Conservation (phyloP, 192 early-diverging fungal genomes). For the Linnemannia schmuckeri region DNA sequence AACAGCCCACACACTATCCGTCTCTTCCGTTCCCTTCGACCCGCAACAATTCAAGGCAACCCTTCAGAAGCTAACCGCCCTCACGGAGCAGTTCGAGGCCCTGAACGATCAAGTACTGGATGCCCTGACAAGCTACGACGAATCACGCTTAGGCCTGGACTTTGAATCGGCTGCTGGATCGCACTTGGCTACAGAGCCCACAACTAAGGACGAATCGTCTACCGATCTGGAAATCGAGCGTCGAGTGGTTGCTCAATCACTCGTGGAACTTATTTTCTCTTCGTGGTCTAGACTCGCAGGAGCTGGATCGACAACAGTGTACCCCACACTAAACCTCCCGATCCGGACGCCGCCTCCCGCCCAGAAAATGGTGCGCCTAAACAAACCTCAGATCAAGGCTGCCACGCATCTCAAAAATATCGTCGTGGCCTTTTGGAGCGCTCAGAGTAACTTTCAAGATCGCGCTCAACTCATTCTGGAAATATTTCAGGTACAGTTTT, state of each 20-base stretch:
- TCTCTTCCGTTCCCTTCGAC: constrained; percentile 8
- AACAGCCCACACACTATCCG: neutral
- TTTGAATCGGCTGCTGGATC: neutral
- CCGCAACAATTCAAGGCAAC: constrained; percentile 12
- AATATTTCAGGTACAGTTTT: constrained; percentile 26
- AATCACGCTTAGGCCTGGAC: neutral
- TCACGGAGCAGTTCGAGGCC: constrained; percentile 24
- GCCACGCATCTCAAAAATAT: constrained; percentile 28
- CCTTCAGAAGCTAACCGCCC: constrained; percentile 19
- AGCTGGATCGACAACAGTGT: neutral
- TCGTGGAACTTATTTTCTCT: constrained; percentile 21
- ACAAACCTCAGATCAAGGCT: constrained; percentile 22
- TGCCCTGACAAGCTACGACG: constrained; percentile 24
- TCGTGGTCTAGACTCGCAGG: constrained; percentile 24
- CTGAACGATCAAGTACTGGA: constrained; percentile 40
- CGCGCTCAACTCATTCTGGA: constrained; percentile 33
- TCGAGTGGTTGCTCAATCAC: constrained; percentile 12
- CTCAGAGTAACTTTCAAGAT: constrained; percentile 36
- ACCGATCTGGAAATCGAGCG: constrained; percentile 30
- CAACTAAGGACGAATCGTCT: constrained; percentile 8
- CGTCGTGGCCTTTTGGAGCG: constrained; percentile 33
- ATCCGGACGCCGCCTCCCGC: constrained; percentile 28
- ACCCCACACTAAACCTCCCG: neutral
- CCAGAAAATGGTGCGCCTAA: constrained; percentile 8
- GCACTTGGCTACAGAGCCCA: neutral